These are phyloP conservation scores for Deuterostichococcus epilithicus DNA, from an alignment of 139 green algal species.

Conservation along the genomic window DNA sequence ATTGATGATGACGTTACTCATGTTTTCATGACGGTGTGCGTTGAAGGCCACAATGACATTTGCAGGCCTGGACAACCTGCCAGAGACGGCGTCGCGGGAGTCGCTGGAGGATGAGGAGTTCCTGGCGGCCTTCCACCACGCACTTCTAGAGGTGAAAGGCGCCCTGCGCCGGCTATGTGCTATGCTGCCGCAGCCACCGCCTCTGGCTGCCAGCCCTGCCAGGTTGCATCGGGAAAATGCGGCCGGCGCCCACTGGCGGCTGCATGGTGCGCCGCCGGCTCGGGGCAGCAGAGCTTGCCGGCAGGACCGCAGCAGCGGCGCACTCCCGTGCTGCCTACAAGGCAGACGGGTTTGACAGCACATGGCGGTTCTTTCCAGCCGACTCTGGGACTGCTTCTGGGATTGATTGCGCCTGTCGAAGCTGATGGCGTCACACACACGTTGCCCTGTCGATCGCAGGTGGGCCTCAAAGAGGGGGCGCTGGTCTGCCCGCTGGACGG, in stretches of 20 bases:
- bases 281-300: too few species aligned
- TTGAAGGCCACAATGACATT: too few species aligned
- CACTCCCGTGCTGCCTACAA: too few species aligned
- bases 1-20: background rate
- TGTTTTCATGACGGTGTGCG: too few species aligned
- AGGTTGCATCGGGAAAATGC: too few species aligned
- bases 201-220: background rate
- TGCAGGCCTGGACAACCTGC: conserved; percentile 49
- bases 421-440: background rate
- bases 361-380: conserved; percentile 3
- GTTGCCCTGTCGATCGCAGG: background rate
- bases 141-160: conserved; percentile 74
- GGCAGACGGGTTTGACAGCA: too few species aligned
- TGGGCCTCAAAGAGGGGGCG: conserved; percentile 49
- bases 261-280: too few species aligned
- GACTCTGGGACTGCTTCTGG: background rate
- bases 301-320: too few species aligned
- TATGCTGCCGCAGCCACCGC: background rate
- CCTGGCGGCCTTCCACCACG: conserved; percentile 74
- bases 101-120: conserved; percentile 63
- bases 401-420: background rate
- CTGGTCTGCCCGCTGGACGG: conserved; percentile 83
- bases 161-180: background rate
- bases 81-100: conserved; percentile 28
- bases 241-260: too few species aligned